Evolutionary conservation across 192 early-diverging fungal species (phyloP).

Genomic region (Coemansia umbellata): DNA sequence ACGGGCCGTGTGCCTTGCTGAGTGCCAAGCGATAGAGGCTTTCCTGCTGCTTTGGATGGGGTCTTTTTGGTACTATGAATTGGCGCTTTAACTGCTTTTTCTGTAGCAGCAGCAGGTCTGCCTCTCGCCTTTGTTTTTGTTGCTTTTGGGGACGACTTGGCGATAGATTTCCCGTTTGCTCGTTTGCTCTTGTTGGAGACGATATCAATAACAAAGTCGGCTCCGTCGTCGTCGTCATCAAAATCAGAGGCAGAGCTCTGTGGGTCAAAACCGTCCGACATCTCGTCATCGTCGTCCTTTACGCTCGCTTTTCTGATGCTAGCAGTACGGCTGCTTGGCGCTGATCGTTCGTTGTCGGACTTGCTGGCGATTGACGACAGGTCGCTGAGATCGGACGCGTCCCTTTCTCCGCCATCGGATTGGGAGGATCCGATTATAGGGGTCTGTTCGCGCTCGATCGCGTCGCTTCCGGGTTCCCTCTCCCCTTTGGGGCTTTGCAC

Average conservation of each 20-base stretch:
- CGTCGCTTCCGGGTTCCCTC: no score
- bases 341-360: no score
- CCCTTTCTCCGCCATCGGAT: no score
- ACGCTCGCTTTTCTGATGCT: no score
- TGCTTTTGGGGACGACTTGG: not conserved
- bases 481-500: no score
- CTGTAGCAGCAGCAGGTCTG: not conserved
- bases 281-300: constrained; percentile 3
- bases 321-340: no score
- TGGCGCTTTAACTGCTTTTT: not conserved
- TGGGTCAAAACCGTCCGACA: not conserved
- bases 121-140: not conserved
- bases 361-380: no score
- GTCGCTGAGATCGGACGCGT: no score
- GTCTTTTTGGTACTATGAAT: not conserved
- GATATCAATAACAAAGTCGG: constrained; percentile 6
- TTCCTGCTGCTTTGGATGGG: not conserved
- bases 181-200: not conserved
- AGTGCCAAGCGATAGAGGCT: not conserved
- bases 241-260: constrained; percentile 8
- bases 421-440: not conserved
- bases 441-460: no score
- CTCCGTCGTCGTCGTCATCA: not conserved
- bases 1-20: not conserved
- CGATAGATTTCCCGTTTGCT: not conserved